Base-by-base conservation (phyloP, 768 basidiomycete genomes). In the Suillus decipiens region DNA sequence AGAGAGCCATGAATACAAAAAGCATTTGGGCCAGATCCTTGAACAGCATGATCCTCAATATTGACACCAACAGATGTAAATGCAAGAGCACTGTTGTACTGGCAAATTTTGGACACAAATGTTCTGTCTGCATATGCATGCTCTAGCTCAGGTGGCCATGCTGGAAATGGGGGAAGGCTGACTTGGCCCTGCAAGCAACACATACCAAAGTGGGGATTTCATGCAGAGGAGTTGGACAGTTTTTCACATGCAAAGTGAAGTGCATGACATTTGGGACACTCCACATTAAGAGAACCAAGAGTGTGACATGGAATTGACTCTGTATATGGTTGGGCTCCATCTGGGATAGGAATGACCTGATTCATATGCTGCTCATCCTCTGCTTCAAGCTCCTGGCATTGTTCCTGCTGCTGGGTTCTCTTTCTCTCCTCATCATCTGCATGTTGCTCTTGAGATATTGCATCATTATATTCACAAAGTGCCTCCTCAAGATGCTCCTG, bases 21-120 rank as follows among this genome's bases (percentile, higher is more conserved):
- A 10, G 75, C 70, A 15, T 71, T 76, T 5, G 75, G 73, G 0
- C 76, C 78, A 68, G 68, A 22, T 62, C 73, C 69, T 67, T 66
- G 45, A 54, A 73, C 70, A 36, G 77, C 58, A 3, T 63, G 59
- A 15, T 72, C 41, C 61, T 80, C 77, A 31, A 76, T 65, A 3
- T 28, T 28, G 28, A 28, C 28, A 28, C 28, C 28, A 28, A 28
- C 28, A 28, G 79, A 81, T 0, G 76, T 79, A 60, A 81, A 80
- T 0, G 79, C 69, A 53, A 82, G 68, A 1, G 81, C 75, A 42
- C 68, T 66, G 59, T 83, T 84, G 48, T 82, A 82, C 33, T 77
- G 74, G 12, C 75, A 66, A 9, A 81, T 79, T 6, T 80, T 67
- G 5, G 66, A 61, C 1, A 72, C 73, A 34, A 81, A 80, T 6